phyloP scores from a whole-genome alignment of 768 basidiomycete genomes.

The Trametes punicea region DNA sequence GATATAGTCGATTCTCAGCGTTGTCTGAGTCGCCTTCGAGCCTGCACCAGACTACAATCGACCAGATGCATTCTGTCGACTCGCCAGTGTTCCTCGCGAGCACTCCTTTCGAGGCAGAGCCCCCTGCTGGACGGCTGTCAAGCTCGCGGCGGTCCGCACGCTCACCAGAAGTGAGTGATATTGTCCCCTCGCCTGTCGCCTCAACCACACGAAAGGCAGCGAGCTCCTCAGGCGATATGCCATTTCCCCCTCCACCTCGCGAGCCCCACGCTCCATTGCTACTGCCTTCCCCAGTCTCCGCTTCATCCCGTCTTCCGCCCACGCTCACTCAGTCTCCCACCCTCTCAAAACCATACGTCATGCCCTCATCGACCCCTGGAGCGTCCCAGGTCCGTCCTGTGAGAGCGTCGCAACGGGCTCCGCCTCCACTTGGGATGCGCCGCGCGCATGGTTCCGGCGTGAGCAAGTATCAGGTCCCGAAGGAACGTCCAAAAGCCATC shows the following conservation, averaged over 20 bases:
- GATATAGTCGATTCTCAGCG: background rate
- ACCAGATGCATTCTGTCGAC: background rate
- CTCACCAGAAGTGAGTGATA: background rate
- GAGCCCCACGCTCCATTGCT: background rate
- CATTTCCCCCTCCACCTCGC: background rate
- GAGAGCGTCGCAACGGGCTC: background rate
- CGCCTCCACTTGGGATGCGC: slow-evolving; percentile 4
- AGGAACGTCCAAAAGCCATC: background rate
- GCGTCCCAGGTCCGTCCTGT: background rate
- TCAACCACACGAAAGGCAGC: background rate
- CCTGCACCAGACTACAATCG: background rate
- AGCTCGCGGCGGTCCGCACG: background rate
- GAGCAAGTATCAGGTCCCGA: slow-evolving; percentile 1
- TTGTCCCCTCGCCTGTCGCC: background rate
- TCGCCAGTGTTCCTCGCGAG: background rate
- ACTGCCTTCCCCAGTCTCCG: background rate
- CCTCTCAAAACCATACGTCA: slow-evolving; percentile 3
- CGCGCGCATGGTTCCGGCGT: background rate
- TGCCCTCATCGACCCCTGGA: background rate
- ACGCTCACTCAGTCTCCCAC: background rate
- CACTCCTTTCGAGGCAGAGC: background rate
- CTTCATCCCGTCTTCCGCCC: background rate
- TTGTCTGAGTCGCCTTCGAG: slow-evolving; percentile 4
- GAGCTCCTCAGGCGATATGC: background rate
- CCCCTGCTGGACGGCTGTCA: background rate